Percentiles rank a stretch among this genome's conserved stretches.
These are phyloP conservation scores for Massarina eburnea DNA, from an alignment of 2,329 filamentous ascomycete species.

Conservation along the genomic window DNA sequence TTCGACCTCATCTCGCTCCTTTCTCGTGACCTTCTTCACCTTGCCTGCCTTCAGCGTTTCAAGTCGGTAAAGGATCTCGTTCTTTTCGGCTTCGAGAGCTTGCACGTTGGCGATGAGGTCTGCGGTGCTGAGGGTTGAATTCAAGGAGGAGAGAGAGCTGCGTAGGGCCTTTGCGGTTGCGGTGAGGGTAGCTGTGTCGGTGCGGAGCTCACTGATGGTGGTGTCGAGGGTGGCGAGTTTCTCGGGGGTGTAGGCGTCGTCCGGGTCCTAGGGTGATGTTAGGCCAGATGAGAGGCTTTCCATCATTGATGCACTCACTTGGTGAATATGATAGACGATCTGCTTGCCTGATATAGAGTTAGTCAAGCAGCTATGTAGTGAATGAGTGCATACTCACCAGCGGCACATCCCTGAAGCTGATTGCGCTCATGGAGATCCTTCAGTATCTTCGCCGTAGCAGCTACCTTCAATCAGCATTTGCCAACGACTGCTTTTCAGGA, in stretches of 20 bases:
- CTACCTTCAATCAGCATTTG: slow-evolving; percentile 34
- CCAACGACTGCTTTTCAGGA: background rate
- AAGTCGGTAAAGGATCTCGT: slow-evolving; percentile 45
- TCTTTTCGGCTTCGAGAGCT: slow-evolving; percentile 49
- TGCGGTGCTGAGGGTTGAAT: slow-evolving; percentile 52
- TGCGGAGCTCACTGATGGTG: slow-evolving; percentile 51
- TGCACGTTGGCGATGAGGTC: slow-evolving; percentile 51
- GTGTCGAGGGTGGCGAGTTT: slow-evolving; percentile 53
- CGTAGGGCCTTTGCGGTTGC: slow-evolving; percentile 54
- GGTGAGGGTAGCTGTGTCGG: slow-evolving; percentile 48
- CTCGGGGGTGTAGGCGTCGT: slow-evolving; percentile 51
- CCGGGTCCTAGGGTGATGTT: slow-evolving; percentile 46
- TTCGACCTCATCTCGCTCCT: slow-evolving; percentile 52
- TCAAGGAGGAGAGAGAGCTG: slow-evolving; percentile 48
- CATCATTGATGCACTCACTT: slow-evolving; percentile 34
- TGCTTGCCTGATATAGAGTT: slow-evolving; percentile 56
- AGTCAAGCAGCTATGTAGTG: slow-evolving; percentile 1
- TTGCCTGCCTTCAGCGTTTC: slow-evolving; percentile 44
- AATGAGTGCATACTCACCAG: slow-evolving; percentile 44
- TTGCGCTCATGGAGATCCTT: slow-evolving; percentile 64
- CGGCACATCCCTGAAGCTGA: slow-evolving; percentile 59
- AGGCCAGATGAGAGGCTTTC: background rate
- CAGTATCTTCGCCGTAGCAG: slow-evolving; percentile 61
- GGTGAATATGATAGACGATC: slow-evolving; percentile 60
- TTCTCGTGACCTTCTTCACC: slow-evolving; percentile 49